These are phyloP conservation scores for Candida dubliniensis DNA, from an alignment of 1,139 yeast genomes.

Conservation along the genomic window DNA sequence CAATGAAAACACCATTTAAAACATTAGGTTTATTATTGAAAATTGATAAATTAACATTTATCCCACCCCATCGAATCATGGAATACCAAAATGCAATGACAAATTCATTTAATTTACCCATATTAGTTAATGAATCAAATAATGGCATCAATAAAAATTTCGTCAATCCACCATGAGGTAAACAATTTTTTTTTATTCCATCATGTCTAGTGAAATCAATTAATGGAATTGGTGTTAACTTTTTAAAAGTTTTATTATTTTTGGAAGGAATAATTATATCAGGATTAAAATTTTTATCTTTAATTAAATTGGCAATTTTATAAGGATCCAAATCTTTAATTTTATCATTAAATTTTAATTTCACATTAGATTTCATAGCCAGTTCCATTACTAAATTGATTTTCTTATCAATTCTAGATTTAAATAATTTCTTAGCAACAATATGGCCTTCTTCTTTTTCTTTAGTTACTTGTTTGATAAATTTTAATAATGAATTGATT, in stretches of 20 bases:
- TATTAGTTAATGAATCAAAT: slow-evolving; percentile 32
- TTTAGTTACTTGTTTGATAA: slow-evolving; percentile 12
- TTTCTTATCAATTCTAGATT: slow-evolving; percentile 18
- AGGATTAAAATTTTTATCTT: slow-evolving; percentile 26
- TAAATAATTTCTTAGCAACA: slow-evolving; percentile 6
- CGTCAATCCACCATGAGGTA: slow-evolving; percentile 25
- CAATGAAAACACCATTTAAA: slow-evolving; percentile 13
- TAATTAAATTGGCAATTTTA: slow-evolving; percentile 10
- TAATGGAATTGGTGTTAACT: slow-evolving; percentile 23
- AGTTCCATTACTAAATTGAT: slow-evolving; percentile 11
- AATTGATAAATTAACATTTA: slow-evolving; percentile 13
- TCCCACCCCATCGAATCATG: slow-evolving; percentile 34
- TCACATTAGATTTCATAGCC: not conserved
- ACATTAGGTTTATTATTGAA: slow-evolving; percentile 11
- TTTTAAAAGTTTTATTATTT: slow-evolving; percentile 22
- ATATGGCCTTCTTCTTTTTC: slow-evolving; percentile 8
- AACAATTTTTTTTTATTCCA: slow-evolving; percentile 5
- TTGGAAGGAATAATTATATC: slow-evolving; percentile 28
- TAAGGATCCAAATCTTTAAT: slow-evolving; percentile 17
- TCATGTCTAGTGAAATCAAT: slow-evolving; percentile 33
- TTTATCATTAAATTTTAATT: slow-evolving; percentile 3
- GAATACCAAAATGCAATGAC: slow-evolving; percentile 30
- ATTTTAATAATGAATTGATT: slow-evolving; percentile 22
- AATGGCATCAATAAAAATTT: slow-evolving; percentile 32
- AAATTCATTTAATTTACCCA: slow-evolving; percentile 36